A percentile compares a stretch with the other conserved stretches of the same genome.
phyloP scores from a whole-genome alignment of 208 protist genomes.

The Trypanosoma mega region DNA sequence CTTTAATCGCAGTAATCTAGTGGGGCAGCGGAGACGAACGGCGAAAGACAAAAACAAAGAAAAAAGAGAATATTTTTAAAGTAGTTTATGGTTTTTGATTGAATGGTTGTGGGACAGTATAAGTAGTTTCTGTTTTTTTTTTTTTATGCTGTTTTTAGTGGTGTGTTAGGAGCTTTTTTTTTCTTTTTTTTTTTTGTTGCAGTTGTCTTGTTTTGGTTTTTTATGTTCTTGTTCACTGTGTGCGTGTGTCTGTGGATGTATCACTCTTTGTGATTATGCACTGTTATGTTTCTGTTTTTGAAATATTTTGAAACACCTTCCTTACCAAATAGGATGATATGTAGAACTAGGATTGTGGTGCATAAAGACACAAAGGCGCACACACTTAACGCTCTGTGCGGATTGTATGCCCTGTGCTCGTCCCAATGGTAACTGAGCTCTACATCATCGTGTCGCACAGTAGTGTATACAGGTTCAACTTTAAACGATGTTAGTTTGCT shows the following conservation, averaged over 20 bases:
- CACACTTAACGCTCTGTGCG: conserved; percentile 44
- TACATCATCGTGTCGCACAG: conserved; percentile 20
- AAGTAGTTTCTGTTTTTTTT: background rate
- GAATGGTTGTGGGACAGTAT: background rate
- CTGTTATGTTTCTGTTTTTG: conserved; percentile 35
- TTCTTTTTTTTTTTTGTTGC: too few species aligned
- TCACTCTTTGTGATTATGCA: conserved; percentile 41
- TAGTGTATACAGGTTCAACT: conserved; percentile 37
- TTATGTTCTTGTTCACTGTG: background rate
- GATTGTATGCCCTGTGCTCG: conserved; percentile 70
- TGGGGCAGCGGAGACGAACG: background rate
- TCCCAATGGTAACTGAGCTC: conserved; percentile 57
- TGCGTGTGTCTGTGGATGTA: conserved; percentile 7
- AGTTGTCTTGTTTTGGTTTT: background rate
- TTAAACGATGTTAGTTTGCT: conserved; percentile 60
- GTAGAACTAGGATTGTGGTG: conserved; percentile 34
- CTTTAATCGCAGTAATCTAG: background rate
- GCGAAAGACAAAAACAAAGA: conserved; percentile 10
- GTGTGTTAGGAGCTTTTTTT: too few species aligned
- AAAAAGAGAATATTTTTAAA: conserved; percentile 4
- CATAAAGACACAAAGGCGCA: conserved; percentile 42
- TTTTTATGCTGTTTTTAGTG: too few species aligned
- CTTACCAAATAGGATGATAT: conserved; percentile 35
- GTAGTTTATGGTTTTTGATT: background rate
- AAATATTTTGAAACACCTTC: conserved; percentile 41